phyloP scores from a whole-genome alignment of 2,329 filamentous ascomycete species.

The Cytospora leucostoma region DNA sequence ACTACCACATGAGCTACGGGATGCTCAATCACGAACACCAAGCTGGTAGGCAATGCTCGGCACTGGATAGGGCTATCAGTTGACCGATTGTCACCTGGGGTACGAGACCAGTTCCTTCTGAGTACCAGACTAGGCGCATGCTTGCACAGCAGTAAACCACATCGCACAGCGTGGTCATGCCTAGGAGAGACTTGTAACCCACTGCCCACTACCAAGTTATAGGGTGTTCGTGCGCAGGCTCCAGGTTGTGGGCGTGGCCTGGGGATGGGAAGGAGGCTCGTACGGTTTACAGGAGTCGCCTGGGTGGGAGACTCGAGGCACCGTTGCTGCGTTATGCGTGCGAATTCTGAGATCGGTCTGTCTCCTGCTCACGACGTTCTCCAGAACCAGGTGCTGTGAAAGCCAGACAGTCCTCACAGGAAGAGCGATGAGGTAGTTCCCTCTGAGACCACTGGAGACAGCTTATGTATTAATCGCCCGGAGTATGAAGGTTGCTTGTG shows the following conservation, averaged over 20 bases:
- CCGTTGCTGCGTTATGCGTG: slow-evolving; percentile 10
- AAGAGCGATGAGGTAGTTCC: slow-evolving; percentile 14
- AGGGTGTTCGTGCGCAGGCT: background rate
- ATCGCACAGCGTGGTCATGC: slow-evolving; percentile 13
- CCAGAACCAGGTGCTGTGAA: background rate
- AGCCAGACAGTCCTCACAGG: background rate
- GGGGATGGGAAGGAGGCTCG: slow-evolving; percentile 9
- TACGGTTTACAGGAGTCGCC: slow-evolving; percentile 1
- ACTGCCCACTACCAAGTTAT: slow-evolving; percentile 17
- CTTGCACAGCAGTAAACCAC: slow-evolving; percentile 10
- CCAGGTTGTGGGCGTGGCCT: background rate
- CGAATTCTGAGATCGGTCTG: background rate
- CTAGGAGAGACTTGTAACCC: background rate
- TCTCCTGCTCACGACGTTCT: background rate
- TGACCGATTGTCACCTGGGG: slow-evolving; percentile 4
- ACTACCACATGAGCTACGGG: slow-evolving; percentile 19
- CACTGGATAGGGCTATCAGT: slow-evolving; percentile 2
- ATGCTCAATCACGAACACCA: background rate
- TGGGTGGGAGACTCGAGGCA: background rate
- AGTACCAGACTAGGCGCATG: slow-evolving; percentile 12
- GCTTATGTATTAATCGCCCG: background rate
- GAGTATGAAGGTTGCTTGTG: background rate
- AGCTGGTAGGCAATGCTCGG: background rate
- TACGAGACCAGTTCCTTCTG: background rate
- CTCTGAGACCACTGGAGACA: background rate